These are phyloP conservation scores for Backusella psychrophila DNA, from an alignment of 192 early-diverging fungal genomes.

Conservation along the genomic window DNA sequence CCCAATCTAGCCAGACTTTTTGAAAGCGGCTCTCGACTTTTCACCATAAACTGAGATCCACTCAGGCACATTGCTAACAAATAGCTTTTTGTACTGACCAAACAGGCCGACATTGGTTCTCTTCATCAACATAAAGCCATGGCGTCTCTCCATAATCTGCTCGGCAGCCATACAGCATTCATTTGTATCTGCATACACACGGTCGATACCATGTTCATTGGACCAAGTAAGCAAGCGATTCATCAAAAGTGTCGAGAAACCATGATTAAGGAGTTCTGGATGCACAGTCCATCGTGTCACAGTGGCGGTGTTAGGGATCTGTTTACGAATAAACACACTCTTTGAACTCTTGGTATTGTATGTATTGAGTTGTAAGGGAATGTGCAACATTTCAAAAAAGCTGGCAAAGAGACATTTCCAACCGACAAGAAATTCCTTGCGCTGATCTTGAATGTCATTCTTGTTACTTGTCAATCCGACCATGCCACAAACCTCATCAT, in stretches of 20 bases:
- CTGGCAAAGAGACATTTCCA: slow-evolving; percentile 13
- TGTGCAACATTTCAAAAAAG: slow-evolving; percentile 7
- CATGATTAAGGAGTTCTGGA: slow-evolving; percentile 26
- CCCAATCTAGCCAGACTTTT: not conserved
- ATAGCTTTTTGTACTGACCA: slow-evolving; percentile 8
- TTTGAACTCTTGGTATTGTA: not conserved
- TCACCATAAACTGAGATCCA: slow-evolving; percentile 22
- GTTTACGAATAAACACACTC: slow-evolving; percentile 6
- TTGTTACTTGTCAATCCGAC: slow-evolving; percentile 25
- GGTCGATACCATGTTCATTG: slow-evolving; percentile 23
- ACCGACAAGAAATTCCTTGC: not conserved
- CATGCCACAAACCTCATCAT: slow-evolving; percentile 24
- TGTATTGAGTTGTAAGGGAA: not conserved
- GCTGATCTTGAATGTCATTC: slow-evolving; percentile 12
- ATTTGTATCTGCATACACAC: slow-evolving; percentile 24
- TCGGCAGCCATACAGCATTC: slow-evolving; percentile 13
- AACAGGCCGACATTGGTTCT: slow-evolving; percentile 5
- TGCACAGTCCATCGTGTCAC: slow-evolving; percentile 27
- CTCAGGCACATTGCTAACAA: slow-evolving; percentile 16
- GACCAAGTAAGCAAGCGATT: slow-evolving; percentile 26
- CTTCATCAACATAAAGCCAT: slow-evolving; percentile 11
- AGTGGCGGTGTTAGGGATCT: slow-evolving; percentile 23
- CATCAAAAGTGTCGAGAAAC: slow-evolving; percentile 27
- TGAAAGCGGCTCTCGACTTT: slow-evolving; percentile 12
- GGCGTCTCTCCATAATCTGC: slow-evolving; percentile 12